A percentile compares a stretch with the other conserved stretches of the same genome.
These are phyloP conservation scores for Crucihimalaya himalaica DNA, from an alignment of 345 rosid genomes.

Conservation along the genomic window DNA sequence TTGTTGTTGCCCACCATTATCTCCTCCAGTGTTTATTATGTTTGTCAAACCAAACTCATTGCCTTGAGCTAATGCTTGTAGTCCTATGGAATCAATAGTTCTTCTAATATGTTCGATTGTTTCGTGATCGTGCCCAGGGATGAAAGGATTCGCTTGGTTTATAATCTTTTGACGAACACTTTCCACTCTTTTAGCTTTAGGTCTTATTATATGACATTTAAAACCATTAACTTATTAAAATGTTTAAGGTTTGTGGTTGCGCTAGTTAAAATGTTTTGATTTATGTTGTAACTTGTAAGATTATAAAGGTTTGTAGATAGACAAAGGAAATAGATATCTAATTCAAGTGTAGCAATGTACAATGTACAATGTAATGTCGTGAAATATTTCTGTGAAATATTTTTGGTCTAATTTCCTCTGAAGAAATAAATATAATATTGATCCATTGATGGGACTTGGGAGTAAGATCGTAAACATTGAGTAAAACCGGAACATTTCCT, in stretches of 20 bases:
- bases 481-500: too few species aligned
- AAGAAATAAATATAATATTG: too few species aligned
- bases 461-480: too few species aligned
- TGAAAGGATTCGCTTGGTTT: constrained; percentile 35
- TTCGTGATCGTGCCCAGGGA: constrained; percentile 39
- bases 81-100: constrained; percentile 41
- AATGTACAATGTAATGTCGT: too few species aligned
- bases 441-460: too few species aligned
- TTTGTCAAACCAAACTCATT: constrained; percentile 32
- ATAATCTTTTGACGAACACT: constrained; percentile 52
- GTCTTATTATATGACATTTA: constrained; percentile 39
- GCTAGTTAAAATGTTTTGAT: not conserved
- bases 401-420: too few species aligned
- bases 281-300: too few species aligned
- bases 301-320: too few species aligned
- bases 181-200: constrained; percentile 56
- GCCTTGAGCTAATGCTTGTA: constrained; percentile 36
- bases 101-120: constrained; percentile 45
- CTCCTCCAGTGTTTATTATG: constrained; percentile 31
- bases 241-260: constrained; percentile 14
- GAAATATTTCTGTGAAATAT: too few species aligned
- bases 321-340: too few species aligned
- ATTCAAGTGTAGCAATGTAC: too few species aligned
- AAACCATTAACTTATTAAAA: not conserved
- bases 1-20: constrained; percentile 5